Conservation (phyloP, 2,329 filamentous ascomycete species). For the Talaromyces funiculosus region DNA sequence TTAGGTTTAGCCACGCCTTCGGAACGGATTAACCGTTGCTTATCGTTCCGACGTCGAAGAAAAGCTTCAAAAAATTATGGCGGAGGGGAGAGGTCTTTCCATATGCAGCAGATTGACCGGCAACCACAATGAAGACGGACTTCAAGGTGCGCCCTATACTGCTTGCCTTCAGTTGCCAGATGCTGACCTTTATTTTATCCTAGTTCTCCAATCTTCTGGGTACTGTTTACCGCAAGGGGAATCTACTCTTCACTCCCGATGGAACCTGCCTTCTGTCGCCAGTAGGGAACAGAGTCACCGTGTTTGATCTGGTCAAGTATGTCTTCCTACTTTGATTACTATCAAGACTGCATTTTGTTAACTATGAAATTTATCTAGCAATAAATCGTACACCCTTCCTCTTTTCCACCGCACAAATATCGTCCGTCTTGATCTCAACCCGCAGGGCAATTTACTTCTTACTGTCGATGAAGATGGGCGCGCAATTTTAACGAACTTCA, state of each 20-base stretch:
- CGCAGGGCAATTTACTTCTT: slow-evolving; percentile 84
- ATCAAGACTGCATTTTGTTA: background rate
- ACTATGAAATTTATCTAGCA: slow-evolving; percentile 22
- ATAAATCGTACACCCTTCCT: slow-evolving; percentile 51
- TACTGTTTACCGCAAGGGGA: slow-evolving; percentile 97
- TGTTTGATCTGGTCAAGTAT: slow-evolving; percentile 95
- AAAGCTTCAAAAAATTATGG: slow-evolving; percentile 16
- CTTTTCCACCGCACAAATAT: slow-evolving; percentile 93
- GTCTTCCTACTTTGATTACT: slow-evolving; percentile 8
- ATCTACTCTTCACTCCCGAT: slow-evolving; percentile 92
- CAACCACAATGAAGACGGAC: slow-evolving; percentile 84
- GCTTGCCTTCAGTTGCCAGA: no score
- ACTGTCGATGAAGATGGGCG: slow-evolving; percentile 91
- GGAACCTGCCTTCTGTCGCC: slow-evolving; percentile 93
- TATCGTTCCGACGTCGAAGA: slow-evolving; percentile 20
- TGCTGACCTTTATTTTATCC: slow-evolving; percentile 10
- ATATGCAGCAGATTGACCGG: background rate
- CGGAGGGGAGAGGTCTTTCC: slow-evolving; percentile 7
- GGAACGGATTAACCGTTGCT: slow-evolving; percentile 25
- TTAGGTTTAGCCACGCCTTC: slow-evolving; percentile 19
- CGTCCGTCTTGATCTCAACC: slow-evolving; percentile 76
- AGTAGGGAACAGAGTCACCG: slow-evolving; percentile 89
- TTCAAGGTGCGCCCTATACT: slow-evolving; percentile 65
- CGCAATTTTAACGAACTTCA: slow-evolving; percentile 87
- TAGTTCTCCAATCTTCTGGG: slow-evolving; percentile 98